Conservation (phyloP, 1,284 basidiomycete species). For the Naganishia liquefaciens region DNA sequence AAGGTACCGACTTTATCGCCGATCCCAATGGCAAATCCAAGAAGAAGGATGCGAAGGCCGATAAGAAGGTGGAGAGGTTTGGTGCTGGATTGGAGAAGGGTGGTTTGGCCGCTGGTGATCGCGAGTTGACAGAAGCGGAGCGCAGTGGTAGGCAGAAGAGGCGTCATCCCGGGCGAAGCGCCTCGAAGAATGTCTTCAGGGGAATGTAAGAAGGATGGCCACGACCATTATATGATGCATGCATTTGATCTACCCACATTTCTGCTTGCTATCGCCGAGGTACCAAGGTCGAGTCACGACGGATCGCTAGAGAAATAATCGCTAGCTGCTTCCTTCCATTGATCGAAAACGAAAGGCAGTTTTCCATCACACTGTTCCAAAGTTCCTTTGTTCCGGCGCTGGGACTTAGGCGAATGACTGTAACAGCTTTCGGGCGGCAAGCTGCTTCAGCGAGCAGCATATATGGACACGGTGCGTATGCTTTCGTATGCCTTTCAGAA, state of each 20-base stretch:
- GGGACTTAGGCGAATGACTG: too few species aligned
- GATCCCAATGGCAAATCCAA: conserved; percentile 38
- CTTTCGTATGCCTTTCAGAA: too few species aligned
- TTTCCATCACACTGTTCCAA: too few species aligned
- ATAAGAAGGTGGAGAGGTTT: conserved; percentile 72
- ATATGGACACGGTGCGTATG: too few species aligned
- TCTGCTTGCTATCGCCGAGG: too few species aligned
- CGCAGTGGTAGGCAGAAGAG: conserved; percentile 66
- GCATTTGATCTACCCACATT: background rate
- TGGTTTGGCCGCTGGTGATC: conserved; percentile 56
- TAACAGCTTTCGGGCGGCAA: too few species aligned
- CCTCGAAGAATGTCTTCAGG: conserved; percentile 80
- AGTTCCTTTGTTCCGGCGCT: too few species aligned
- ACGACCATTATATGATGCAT: background rate
- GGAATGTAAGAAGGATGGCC: conserved; percentile 37
- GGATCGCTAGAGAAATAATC: too few species aligned
- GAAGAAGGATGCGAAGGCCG: conserved; percentile 53
- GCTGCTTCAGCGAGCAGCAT: too few species aligned
- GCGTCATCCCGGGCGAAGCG: conserved; percentile 73
- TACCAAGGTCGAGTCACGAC: too few species aligned
- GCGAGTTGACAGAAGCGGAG: conserved; percentile 59
- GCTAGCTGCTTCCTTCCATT: too few species aligned
- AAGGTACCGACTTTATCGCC: conserved; percentile 34
- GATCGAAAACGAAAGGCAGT: too few species aligned
- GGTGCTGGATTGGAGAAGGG: conserved; percentile 84